phyloP scores from a whole-genome alignment of 176 grass and related monocot genomes.

The Oryza meyeriana region DNA sequence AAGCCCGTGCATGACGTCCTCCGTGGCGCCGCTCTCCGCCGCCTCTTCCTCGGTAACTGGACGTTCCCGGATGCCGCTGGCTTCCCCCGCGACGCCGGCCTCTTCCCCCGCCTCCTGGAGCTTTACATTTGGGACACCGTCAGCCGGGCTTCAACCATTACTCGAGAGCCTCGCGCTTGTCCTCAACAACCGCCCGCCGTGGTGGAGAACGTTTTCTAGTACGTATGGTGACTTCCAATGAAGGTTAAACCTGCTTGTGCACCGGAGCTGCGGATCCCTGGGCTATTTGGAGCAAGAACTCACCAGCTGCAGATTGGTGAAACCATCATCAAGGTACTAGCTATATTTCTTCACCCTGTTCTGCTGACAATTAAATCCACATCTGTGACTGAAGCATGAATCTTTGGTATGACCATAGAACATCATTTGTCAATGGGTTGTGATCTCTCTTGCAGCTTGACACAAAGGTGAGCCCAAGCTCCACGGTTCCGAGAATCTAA shows the following conservation, averaged over 20 bases:
- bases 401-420: no score
- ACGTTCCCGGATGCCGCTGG: background rate
- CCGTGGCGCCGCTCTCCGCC: background rate
- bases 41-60: background rate
- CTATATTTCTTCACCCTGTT: background rate
- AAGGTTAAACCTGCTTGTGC: background rate
- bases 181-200: background rate
- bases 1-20: background rate
- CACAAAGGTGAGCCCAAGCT: background rate
- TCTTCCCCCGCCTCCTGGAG: background rate
- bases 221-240: background rate
- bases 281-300: constrained; percentile 3
- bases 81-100: background rate
- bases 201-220: background rate
- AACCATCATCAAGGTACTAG: constrained; percentile 18
- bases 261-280: background rate
- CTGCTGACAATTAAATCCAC: no score
- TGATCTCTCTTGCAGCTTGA: background rate
- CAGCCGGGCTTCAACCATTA: background rate
- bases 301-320: constrained; percentile 23
- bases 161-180: background rate
- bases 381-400: no score
- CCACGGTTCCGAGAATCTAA: constrained; percentile 10
- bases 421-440: background rate
- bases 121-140: no score